Base-by-base conservation (phyloP, 768 basidiomycete genomes). In the Fibroporia radiculosa region DNA sequence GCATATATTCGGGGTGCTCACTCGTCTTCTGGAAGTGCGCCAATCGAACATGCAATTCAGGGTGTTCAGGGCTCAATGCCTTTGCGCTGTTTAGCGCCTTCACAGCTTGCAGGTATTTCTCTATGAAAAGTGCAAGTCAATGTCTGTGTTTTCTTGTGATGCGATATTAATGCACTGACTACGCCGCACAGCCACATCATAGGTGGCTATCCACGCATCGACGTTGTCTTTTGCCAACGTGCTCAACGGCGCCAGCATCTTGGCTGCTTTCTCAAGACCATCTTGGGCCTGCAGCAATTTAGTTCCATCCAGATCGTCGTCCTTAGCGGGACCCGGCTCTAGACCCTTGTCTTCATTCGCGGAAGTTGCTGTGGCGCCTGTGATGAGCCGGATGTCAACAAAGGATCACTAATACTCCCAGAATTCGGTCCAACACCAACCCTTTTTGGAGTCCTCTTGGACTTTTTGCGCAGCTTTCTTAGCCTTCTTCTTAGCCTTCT, bases 401-500 rank as follows among this genome's bases (percentile, higher is more conserved):
- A 33, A n/a, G 34, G 31, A 33, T 6, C 35, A 36, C 10, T n/a
- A 31, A 11, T 14, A 4, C 18, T 27, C 50, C 45, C 40, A 13
- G 35, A 37, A n/a, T n/a, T 41, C 48, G 53, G 45, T 41, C 42
- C 38, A 40, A 44, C 18, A 53, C 59, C 42, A 52, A 86, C 87
- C 70, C 69, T 89, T 89, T 64, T 87, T 86, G 44, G 64, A 64
- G 35, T 85, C 83, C 41, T 84, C 84, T 49, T 76, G 70, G 0
- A 68, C 68, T 55, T 80, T 85, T 50, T 72, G 70, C 1, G 80
- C 81, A 0, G 82, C 75, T 61, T 88, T 91, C 65, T 89, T 91
- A 11, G 86, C 87, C 62, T 86, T 91, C 64, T 88, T 89, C 60
- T 82, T 82, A 0, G 84, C 84, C 59, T 89, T 88, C 62, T 87